These are phyloP conservation scores for Phellopilus nigrolimitatus DNA, from an alignment of 1,284 basidiomycete genomes.

Conservation along the genomic window DNA sequence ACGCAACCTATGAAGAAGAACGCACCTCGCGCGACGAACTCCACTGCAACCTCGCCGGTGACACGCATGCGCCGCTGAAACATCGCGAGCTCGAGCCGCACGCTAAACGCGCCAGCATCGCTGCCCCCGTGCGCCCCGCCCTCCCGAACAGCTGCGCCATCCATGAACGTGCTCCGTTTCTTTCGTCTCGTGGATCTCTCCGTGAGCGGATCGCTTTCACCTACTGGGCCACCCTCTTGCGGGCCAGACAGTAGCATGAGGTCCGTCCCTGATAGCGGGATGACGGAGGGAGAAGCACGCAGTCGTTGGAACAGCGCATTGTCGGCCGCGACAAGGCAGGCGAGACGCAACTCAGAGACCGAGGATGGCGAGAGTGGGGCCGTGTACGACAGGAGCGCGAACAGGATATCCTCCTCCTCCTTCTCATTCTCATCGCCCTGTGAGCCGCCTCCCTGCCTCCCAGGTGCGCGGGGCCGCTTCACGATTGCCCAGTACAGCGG, in stretches of 20 bases:
- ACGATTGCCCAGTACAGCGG: constrained; percentile 69
- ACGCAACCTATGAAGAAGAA: constrained; percentile 4
- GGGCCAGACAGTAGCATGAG: constrained; percentile 44
- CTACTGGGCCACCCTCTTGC: not conserved
- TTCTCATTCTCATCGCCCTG: constrained; percentile 24
- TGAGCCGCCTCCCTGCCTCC: constrained; percentile 22
- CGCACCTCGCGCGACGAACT: constrained; percentile 68
- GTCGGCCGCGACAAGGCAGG: constrained; percentile 59
- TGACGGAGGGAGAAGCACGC: constrained; percentile 43
- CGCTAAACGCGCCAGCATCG: constrained; percentile 48
- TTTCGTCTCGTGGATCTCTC: not conserved
- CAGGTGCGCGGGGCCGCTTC: constrained; percentile 39
- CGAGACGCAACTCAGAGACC: constrained; percentile 54
- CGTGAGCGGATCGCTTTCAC: not conserved
- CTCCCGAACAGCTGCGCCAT: constrained; percentile 38
- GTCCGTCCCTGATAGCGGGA: constrained; percentile 48
- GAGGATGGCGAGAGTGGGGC: constrained; percentile 46
- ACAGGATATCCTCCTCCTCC: constrained; percentile 42
- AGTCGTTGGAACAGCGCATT: constrained; percentile 59
- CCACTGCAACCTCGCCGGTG: constrained; percentile 45
- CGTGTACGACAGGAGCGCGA: constrained; percentile 47
- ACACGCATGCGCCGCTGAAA: constrained; percentile 73
- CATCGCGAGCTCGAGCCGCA: constrained; percentile 46
- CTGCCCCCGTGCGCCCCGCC: constrained; percentile 27
- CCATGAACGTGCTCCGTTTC: not conserved